A percentile compares a stretch with the other conserved stretches of the same genome.
Conservation (phyloP, 768 basidiomycete genomes). For the Lactarius akahatsu region DNA sequence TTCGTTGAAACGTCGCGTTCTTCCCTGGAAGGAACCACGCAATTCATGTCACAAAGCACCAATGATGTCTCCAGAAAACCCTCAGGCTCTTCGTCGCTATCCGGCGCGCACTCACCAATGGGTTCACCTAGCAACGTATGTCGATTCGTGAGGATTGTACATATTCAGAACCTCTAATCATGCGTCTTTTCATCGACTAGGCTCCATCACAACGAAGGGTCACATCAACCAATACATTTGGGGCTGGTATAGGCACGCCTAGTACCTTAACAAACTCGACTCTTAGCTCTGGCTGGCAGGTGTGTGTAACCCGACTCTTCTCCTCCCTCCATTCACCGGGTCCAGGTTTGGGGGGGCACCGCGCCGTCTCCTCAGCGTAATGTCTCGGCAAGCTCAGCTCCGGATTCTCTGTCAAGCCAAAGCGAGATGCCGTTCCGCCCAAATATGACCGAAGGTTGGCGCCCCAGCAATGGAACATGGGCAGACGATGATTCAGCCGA, state of each 20-base stretch:
- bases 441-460: conserved; percentile 53
- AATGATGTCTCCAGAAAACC: conserved; percentile 54
- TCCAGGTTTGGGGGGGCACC: conserved; percentile 59
- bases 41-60: conserved; percentile 36
- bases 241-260: conserved; percentile 48
- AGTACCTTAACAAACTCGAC: conserved; percentile 45
- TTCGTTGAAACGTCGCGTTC: conserved; percentile 9
- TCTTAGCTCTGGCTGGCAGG: conserved; percentile 69
- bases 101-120: conserved; percentile 60
- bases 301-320: conserved; percentile 35
- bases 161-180: conserved; percentile 23
- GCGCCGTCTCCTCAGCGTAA: conserved; percentile 54
- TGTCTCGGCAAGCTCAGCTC: conserved; percentile 59
- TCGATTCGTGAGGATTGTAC: conserved; percentile 12
- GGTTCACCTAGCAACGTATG: conserved; percentile 59
- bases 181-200: conserved; percentile 30
- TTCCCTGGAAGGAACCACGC: conserved; percentile 21
- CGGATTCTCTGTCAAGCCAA: conserved; percentile 48
- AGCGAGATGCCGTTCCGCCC: conserved; percentile 49
- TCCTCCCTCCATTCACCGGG: conserved; percentile 31
- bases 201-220: conserved; percentile 48
- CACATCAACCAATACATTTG: conserved; percentile 50
- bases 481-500: conserved; percentile 52
- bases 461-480: conserved; percentile 57
- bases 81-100: conserved; percentile 67